Evolutionary conservation across 768 basidiomycete species (phyloP).

Genomic region (Serendipita sp.): DNA sequence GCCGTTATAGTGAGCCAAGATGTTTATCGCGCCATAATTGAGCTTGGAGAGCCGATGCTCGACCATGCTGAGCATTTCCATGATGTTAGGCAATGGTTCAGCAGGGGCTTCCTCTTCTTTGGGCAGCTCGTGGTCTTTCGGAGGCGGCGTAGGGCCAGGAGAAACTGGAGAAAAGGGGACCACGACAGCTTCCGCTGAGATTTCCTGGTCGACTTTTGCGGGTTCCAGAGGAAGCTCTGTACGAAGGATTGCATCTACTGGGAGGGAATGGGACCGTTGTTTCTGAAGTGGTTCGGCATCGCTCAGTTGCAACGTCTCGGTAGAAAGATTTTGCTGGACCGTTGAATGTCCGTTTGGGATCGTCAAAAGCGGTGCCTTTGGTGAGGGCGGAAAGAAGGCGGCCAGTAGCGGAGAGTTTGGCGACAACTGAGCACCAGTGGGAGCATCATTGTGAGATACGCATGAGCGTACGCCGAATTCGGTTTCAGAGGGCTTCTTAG

Average conservation of each 20-base stretch:
- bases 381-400: not conserved
- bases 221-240: not conserved
- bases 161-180: not conserved
- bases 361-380: not conserved
- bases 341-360: not conserved
- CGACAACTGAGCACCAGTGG: not conserved
- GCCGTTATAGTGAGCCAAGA: not conserved
- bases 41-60: not conserved
- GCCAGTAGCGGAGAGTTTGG: not conserved
- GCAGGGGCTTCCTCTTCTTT: not conserved
- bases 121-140: not conserved
- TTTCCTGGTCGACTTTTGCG: not conserved
- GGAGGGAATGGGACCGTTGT: not conserved
- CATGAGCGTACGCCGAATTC: slow-evolving; percentile 6
- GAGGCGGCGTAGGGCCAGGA: not conserved
- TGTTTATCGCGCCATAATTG: slow-evolving; percentile 4
- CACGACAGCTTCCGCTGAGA: not conserved
- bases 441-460: slow-evolving; percentile 3
- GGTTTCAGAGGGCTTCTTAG: slow-evolving; percentile 2
- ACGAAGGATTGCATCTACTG: slow-evolving; percentile 2
- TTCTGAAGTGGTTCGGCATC: not conserved
- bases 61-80: not conserved
- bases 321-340: not conserved
- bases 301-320: not conserved
- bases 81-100: not conserved